Evolutionary conservation across 108 stramenopile genomes (phyloP), one percentile per base, ranked within the genome.

Genomic region (Nitzschia sp.): DNA sequence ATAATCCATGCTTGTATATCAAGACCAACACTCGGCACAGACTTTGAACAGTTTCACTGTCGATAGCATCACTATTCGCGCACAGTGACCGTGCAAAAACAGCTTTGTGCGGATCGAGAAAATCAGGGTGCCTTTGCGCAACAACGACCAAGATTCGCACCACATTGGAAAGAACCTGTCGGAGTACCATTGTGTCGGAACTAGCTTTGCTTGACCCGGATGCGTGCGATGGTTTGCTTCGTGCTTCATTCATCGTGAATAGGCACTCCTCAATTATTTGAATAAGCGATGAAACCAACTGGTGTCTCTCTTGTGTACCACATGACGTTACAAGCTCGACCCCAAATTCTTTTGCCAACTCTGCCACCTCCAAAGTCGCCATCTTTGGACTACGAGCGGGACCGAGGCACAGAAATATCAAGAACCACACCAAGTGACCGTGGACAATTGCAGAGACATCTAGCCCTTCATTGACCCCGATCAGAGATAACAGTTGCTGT

Each of bases 321-420:
- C 18, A 51, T 51, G 4, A 5, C 4, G 27, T 5, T 5, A 57
- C 26, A 57, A 25, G 3, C 2, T 21, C 56, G 13, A 32, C 30
- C 26, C 56, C 56, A 57, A 57, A 57, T 57, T 57, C 31, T 32
- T 57, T 57, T 21, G 56, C 56, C 13, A 57, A 4, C 21, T 29
- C 13, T 8, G 56, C 27, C n/a, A 19, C 4, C 21, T 25, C 15
- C 31, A 30, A 5, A 18, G 56, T 4, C 27, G n/a, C 56, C 9
- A 2, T 25, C 31, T 57, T 11, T 25, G 56, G 30, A 32, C 21
- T 30, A 6, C 56, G 56, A 30, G 31, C 27, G 8, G 56, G 56
- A 32, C 28, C 9, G 27, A 30, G 13, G n/a, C 28, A 57, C 6
- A 57, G 56, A 11, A 32, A 30, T 25, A 57, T 11, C 56, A 57